Evolutionary conservation across 768 basidiomycete species (phyloP), one percentile per base, ranked within the genome.

Genomic region (Tricholoma terreum): DNA sequence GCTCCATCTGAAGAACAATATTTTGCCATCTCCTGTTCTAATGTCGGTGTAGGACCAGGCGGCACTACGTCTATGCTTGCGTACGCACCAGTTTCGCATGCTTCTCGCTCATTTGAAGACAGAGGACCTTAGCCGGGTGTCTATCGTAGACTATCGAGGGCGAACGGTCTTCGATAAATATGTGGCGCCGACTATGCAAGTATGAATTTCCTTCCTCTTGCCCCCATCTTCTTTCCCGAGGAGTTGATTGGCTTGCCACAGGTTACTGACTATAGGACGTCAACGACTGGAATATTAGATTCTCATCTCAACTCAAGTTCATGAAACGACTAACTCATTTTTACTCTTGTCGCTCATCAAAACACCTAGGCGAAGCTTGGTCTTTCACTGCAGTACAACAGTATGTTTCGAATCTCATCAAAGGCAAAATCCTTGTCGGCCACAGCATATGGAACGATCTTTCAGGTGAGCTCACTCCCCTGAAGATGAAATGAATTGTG

Each of bases 41-140:
- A 84, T 60, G 86, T 91, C n/a, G 90, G 90, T 11, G 86, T 89
- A 35, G 89, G 89, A 27, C 85, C 87, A 15, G 89, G 90, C 3
- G 90, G 90, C 6, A 86, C 86, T 14, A 92, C 90, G 1, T 82
- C 85, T 36, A 88, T 92, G 85, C 76, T 92, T 34, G 90, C 89
- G 90, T 91, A 74, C 60, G 86, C 79, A 50, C 49, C 48, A 43
- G 40, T 30, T 27, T 33, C 48, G 50, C 46, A n/a, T 9, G 35
- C 50, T 43, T 48, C 33, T 59, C n/a, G 14, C 27, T n/a, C 46
- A 17, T 30, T 27, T 48, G 46, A 49, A 49, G 46, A 49, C 27
- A 21, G 42, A 21, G 10, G 51, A 15, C 42, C 36, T 15, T 43
- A 81, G 80, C 27, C 77, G 77, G 9, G 75, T 80, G 17, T 79